phyloP scores from a whole-genome alignment of 805 yeast genomes.

The Kodamaea hsintzibuensis region DNA sequence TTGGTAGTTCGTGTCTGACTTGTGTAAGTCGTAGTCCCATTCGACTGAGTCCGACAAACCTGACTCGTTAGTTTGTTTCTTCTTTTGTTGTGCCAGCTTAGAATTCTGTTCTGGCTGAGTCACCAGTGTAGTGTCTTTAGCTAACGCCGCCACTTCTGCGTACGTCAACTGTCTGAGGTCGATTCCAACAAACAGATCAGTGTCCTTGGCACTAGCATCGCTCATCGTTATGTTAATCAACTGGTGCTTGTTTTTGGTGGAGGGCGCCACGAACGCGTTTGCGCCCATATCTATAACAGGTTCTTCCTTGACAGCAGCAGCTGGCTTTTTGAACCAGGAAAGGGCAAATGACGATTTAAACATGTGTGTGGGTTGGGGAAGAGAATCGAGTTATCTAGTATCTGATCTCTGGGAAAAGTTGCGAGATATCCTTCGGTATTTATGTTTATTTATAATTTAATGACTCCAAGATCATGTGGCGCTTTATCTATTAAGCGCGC shows the following conservation, averaged over 20 bases:
- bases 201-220: slow-evolving; percentile 20
- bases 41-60: slow-evolving; percentile 15
- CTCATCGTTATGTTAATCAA: slow-evolving; percentile 37
- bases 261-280: slow-evolving; percentile 29
- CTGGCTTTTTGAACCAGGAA: slow-evolving; percentile 17
- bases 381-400: neutral
- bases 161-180: slow-evolving; percentile 37
- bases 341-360: slow-evolving; percentile 13
- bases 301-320: slow-evolving; percentile 7
- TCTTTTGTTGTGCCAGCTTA: neutral
- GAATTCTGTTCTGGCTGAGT: slow-evolving; percentile 1
- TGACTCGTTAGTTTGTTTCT: neutral
- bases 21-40: slow-evolving; percentile 15
- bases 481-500: slow-evolving; percentile 4
- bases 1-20: slow-evolving; percentile 21
- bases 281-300: slow-evolving; percentile 21
- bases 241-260: slow-evolving; percentile 25
- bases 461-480: slow-evolving; percentile 7
- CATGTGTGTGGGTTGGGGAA: slow-evolving; percentile 11
- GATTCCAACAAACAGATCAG: slow-evolving; percentile 39
- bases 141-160: slow-evolving; percentile 44
- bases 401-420: neutral
- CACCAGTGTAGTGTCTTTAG: slow-evolving; percentile 13
- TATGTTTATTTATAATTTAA: slow-evolving; percentile 2
- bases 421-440: neutral